Conservation (phyloP, 2,329 filamentous ascomycete species). For the Ophiostoma montium region DNA sequence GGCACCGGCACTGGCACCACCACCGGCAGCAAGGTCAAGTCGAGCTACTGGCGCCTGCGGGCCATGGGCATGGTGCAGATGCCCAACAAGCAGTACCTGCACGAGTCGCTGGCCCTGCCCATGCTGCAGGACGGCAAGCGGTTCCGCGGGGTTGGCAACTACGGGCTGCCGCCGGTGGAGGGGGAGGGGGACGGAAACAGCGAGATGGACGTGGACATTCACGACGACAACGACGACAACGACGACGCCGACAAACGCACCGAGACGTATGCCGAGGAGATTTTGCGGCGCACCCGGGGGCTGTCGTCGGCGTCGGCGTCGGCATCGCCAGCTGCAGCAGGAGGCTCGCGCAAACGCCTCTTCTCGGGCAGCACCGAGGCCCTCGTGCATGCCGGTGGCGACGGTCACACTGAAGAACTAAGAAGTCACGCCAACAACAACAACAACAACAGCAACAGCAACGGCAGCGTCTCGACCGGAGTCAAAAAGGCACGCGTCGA, state of each 20-base stretch:
- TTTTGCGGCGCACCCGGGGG: constrained; percentile 1
- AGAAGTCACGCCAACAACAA: background rate
- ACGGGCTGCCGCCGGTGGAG: constrained; percentile 18
- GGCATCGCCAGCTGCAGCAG: no score
- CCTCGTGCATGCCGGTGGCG: no score
- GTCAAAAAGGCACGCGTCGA: constrained; percentile 8
- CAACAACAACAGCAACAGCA: background rate
- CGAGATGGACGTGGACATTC: background rate
- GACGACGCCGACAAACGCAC: background rate
- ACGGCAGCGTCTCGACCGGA: background rate
- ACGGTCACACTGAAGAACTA: background rate
- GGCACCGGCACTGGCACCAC: background rate
- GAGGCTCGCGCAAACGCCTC: constrained; percentile 4
- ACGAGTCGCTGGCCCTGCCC: constrained; percentile 31
- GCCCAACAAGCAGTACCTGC: constrained; percentile 21
- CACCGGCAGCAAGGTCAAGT: constrained; percentile 5
- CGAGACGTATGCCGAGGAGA: constrained; percentile 6
- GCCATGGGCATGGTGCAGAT: constrained; percentile 27
- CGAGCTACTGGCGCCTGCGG: constrained; percentile 28
- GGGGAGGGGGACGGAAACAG: background rate
- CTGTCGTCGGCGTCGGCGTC: background rate
- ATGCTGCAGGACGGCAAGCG: constrained; percentile 27
- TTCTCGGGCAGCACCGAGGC: constrained; percentile 1
- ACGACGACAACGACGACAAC: background rate
- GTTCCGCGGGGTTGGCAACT: constrained; percentile 24